These are phyloP conservation scores for Salpingoeca rosetta DNA, from an alignment of 78 protist genomes.

Conservation along the genomic window DNA sequence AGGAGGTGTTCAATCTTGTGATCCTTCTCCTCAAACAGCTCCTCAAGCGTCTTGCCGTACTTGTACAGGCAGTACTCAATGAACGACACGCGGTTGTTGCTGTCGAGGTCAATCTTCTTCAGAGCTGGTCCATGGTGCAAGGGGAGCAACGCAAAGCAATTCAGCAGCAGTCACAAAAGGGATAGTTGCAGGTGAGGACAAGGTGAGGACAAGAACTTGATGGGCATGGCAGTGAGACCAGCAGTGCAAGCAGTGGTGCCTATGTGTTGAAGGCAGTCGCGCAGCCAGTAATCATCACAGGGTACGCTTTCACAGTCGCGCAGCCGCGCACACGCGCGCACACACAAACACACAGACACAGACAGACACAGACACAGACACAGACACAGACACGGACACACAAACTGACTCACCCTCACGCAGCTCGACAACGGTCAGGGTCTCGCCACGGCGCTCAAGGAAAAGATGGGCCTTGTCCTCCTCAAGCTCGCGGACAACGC, in stretches of 20 bases:
- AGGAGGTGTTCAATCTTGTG: background rate
- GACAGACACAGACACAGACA: too few species aligned
- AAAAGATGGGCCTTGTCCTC: background rate
- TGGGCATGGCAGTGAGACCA: too few species aligned
- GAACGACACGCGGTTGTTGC: background rate
- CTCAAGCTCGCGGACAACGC: background rate
- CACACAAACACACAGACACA: too few species aligned
- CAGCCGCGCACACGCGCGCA: too few species aligned
- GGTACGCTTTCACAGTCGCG: background rate
- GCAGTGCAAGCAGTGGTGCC: too few species aligned
- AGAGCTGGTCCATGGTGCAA: background rate
- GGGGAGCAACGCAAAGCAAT: too few species aligned
- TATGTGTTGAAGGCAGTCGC: background rate
- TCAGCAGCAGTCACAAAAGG: too few species aligned
- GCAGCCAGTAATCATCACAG: background rate
- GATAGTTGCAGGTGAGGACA: too few species aligned
- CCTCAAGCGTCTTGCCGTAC: background rate
- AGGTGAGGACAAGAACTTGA: too few species aligned
- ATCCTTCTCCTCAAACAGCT: background rate
- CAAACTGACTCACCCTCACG: background rate
- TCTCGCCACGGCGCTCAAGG: background rate
- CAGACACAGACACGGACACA: too few species aligned
- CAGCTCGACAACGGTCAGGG: background rate
- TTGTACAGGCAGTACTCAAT: background rate
- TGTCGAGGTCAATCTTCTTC: background rate